These are phyloP conservation scores for Syzygium syzygioides DNA, from an alignment of 441 rosid species.

Conservation along the genomic window DNA sequence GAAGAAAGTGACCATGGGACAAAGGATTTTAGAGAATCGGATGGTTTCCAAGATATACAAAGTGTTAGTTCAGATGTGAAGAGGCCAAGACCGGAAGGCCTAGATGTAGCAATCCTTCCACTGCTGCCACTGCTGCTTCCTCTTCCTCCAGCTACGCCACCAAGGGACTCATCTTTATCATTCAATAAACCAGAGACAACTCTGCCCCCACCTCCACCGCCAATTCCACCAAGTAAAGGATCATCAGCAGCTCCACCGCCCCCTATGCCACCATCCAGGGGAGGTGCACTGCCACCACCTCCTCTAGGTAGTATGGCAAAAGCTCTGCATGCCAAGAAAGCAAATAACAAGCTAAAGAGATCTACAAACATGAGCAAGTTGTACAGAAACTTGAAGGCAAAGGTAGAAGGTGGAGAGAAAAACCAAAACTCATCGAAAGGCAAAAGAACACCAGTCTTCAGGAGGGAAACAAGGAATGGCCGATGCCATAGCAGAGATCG, in stretches of 20 bases:
- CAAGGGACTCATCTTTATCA: not conserved
- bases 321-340: slow-evolving; percentile 61
- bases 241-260: slow-evolving; percentile 23
- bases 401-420: slow-evolving; percentile 55
- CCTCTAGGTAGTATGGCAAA: slow-evolving; percentile 47
- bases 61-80: not conserved
- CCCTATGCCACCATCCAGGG: not conserved
- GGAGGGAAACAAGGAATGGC: slow-evolving; percentile 8
- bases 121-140: not conserved
- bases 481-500: slow-evolving; percentile 12
- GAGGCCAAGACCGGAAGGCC: not conserved
- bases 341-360: slow-evolving; percentile 64
- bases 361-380: slow-evolving; percentile 66
- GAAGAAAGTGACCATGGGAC: not conserved
- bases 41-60: not conserved
- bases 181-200: not conserved
- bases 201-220: slow-evolving; percentile 1
- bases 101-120: not conserved
- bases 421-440: slow-evolving; percentile 1
- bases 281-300: slow-evolving; percentile 37
- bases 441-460: not conserved
- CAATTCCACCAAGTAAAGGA: not conserved
- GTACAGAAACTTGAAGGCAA: slow-evolving; percentile 63
- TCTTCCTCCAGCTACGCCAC: not conserved
- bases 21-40: not conserved